Base-by-base conservation (phyloP, 176 grass and related monocot genomes). In the Ampelocalamus luodianensis region DNA sequence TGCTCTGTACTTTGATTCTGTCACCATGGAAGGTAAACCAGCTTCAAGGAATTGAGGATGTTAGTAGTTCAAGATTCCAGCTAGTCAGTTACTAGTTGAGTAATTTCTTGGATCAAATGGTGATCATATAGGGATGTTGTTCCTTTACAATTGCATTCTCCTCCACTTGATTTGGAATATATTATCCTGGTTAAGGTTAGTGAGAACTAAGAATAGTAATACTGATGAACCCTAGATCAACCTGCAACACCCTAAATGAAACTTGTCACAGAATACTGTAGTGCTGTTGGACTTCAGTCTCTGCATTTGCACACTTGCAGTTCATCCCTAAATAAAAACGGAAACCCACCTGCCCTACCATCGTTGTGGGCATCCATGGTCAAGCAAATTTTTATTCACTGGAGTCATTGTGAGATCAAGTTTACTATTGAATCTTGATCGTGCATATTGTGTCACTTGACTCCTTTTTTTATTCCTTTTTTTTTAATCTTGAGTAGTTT, bases 171-270 rank as follows among this genome's bases (percentile, higher is more conserved):
- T 58, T 64, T 18, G 71, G 15, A 13, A 43, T 72, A 65, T 54
- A 44, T 36, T 76, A 18, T 78, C 24, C 32, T 74, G 4, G 27
- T 65, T 14, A 29, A 12, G 68, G 78, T 32, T 69, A 14, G 20
- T 72, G 72, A 77, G 72, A 6, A 15, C 55, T 56, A 65, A 26
- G 36, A 77, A 55, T 62, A 14, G 46, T 64, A 64, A 0, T 22
- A 34, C 15, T 22, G 69, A 39, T 76, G 60, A 82, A n/a, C 24
- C 80, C 58, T 77, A 63, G 23, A 85, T 85, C 43, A 55, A 12
- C 34, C 22, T 44, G 44, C 65, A 37, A 77, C 18, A n/a, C 26
- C 64, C 36, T 26, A 71, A 71, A 46, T 69, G 49, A 79, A 71
- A 23, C 17, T 66, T 23, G 34, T 39, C 3, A 11, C 17, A 63